Base-by-base conservation (phyloP, 768 basidiomycete genomes). In the Mycena metata region DNA sequence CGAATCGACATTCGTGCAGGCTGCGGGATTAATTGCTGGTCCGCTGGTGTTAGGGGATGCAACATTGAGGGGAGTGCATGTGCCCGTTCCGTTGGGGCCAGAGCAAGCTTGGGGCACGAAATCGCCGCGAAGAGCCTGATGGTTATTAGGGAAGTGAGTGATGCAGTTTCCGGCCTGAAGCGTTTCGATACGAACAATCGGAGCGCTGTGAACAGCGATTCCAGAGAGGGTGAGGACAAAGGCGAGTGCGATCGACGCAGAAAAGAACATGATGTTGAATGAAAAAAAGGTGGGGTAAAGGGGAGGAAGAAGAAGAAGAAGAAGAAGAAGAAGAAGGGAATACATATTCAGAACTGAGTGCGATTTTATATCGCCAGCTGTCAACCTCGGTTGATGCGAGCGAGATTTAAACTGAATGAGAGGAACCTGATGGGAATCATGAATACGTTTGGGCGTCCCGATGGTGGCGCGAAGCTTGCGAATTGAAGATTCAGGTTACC, bases 171-270 rank as follows among this genome's bases (percentile, higher is more conserved):
- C 3, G 3, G 23, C 4, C 5, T 7, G 21, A 24, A 47, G 30
- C 2, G 19, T 8, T 19, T 10, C n/a, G 16, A 66, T n/a, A n/a
- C 65, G 57, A 39, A 66, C 65, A 36, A 65, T 12, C 10, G 65
- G 65, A 17, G 65, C 65, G 26, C 65, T 66, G 57, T 24, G 58
- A n/a, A 66, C 65, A 36, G 65, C 45, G 45, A 59, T 47, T 47
- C 58, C 65, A 8, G 57, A 42, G 65, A 66, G 65, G 58, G 65
- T 52, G 42, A 55, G 56, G 43, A 52, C 39, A n/a, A 66, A 50
- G 39, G 57, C 47, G 57, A 60, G 42, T 58, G 65, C 65, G 65
- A 60, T 66, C 65, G 65, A 66, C 65, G 65, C 39, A 39, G 39
- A 39, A 15, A 39, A 39, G 15, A 39, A 39, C 39, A 39, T 39